Conservation (phyloP, 768 basidiomycete genomes). For the Saitozyma sp. region DNA sequence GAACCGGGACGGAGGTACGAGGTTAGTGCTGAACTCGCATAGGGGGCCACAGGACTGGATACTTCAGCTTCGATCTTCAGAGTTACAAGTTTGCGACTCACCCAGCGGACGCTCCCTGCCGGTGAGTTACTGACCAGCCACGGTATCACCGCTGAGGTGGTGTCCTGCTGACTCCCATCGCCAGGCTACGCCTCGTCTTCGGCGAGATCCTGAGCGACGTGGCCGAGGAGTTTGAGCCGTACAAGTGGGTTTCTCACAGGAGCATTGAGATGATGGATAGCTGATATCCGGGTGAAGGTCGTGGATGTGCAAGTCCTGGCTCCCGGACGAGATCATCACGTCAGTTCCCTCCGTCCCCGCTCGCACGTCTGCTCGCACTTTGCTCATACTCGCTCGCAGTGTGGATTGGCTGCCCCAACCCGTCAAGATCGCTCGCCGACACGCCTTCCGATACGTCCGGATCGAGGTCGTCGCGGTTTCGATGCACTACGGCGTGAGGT, state of each 20-base stretch:
- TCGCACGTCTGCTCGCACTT: background rate
- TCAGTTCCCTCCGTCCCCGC: conserved; percentile 6
- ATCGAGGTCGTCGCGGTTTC: conserved; percentile 31
- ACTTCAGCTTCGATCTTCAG: conserved; percentile 20
- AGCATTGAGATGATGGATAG: background rate
- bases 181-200: conserved; percentile 16
- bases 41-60: conserved; percentile 24
- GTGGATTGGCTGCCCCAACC: conserved; percentile 29
- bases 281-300: background rate
- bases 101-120: conserved; percentile 13
- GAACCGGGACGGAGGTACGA: background rate
- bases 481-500: conserved; percentile 18
- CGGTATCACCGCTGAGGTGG: background rate
- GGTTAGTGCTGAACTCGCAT: background rate
- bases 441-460: conserved; percentile 42
- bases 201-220: conserved; percentile 42
- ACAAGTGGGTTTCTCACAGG: conserved; percentile 9
- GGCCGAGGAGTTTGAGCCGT: conserved; percentile 39
- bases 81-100: conserved; percentile 12
- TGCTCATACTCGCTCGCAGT: conserved; percentile 1
- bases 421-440: conserved; percentile 26
- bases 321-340: conserved; percentile 39
- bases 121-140: background rate
- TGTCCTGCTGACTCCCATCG: conserved; percentile 2
- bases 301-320: conserved; percentile 31